These are phyloP conservation scores for Nicotiana otophora DNA, from an alignment of 257 asterid species.

Conservation along the genomic window DNA sequence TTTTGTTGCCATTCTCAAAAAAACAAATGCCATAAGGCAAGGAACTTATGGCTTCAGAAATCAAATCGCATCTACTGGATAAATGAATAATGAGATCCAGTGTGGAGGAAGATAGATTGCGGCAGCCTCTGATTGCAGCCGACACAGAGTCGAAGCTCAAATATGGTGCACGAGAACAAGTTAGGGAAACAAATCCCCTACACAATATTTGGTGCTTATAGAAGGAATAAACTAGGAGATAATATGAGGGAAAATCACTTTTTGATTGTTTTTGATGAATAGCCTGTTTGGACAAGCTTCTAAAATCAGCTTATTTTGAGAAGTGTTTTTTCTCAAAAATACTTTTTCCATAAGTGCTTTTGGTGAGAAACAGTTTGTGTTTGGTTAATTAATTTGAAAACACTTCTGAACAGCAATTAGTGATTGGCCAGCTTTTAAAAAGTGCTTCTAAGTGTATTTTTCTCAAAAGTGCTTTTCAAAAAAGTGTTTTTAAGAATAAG, in stretches of 20 bases:
- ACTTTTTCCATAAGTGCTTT: no score
- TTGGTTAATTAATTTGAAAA: no score
- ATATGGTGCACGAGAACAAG: neutral
- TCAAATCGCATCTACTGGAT: neutral
- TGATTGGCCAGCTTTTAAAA: no score
- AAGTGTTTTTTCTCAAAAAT: no score
- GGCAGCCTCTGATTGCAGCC: neutral
- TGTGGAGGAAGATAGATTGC: neutral
- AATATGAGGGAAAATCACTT: neutral
- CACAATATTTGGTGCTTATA: neutral
- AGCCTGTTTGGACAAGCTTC: no score
- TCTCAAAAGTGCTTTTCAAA: no score
- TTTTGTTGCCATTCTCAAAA: neutral
- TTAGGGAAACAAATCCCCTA: neutral
- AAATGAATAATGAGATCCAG: neutral
- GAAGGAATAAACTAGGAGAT: neutral
- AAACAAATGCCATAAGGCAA: neutral
- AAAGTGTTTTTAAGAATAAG: no score
- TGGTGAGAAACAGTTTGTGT: no score
- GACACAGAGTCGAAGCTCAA: neutral
- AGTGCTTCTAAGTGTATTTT: no score
- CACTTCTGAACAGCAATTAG: no score
- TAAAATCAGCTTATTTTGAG: no score
- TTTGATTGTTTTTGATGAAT: neutral
- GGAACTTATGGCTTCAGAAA: neutral